These are phyloP conservation scores for Kluyveromyces lactis DNA, from an alignment of 805 yeast species.

Conservation along the genomic window DNA sequence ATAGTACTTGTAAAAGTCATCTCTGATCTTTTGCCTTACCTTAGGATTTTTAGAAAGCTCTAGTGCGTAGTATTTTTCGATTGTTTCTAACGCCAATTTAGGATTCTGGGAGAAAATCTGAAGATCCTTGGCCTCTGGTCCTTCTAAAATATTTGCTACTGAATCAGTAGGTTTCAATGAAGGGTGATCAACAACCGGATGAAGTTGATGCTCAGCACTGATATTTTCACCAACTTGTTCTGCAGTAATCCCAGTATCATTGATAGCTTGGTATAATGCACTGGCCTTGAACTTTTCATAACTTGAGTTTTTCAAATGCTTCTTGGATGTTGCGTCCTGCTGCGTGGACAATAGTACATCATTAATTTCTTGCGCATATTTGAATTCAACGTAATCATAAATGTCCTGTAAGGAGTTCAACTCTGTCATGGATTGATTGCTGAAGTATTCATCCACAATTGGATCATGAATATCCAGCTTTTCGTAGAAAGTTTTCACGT, in stretches of 20 bases:
- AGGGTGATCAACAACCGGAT: constrained; percentile 60
- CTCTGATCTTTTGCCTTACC: constrained; percentile 61
- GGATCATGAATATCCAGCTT: constrained; percentile 51
- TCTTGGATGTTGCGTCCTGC: constrained; percentile 30
- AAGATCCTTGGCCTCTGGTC: constrained; percentile 24
- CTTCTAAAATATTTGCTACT: constrained; percentile 35
- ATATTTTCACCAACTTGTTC: constrained; percentile 78
- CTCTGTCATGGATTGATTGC: constrained; percentile 55
- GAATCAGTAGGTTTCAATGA: constrained; percentile 51
- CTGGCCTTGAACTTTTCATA: constrained; percentile 64
- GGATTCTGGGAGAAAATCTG: constrained; percentile 40
- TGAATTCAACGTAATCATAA: constrained; percentile 73
- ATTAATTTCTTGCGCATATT: constrained; percentile 39
- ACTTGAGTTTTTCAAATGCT: constrained; percentile 51
- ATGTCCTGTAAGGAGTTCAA: constrained; percentile 61
- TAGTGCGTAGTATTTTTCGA: constrained; percentile 67
- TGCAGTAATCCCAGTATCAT: constrained; percentile 70
- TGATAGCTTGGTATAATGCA: constrained; percentile 54
- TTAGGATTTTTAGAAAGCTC: constrained; percentile 76
- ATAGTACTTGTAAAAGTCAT: constrained; percentile 55
- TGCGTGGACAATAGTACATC: constrained; percentile 25
- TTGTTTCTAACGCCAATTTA: constrained; percentile 60
- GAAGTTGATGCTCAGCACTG: constrained; percentile 54
- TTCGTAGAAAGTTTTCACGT: constrained; percentile 48
- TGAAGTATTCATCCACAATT: constrained; percentile 46